phyloP scores from a whole-genome alignment of 139 green algal genomes.

The Parachlorella kessleri region DNA sequence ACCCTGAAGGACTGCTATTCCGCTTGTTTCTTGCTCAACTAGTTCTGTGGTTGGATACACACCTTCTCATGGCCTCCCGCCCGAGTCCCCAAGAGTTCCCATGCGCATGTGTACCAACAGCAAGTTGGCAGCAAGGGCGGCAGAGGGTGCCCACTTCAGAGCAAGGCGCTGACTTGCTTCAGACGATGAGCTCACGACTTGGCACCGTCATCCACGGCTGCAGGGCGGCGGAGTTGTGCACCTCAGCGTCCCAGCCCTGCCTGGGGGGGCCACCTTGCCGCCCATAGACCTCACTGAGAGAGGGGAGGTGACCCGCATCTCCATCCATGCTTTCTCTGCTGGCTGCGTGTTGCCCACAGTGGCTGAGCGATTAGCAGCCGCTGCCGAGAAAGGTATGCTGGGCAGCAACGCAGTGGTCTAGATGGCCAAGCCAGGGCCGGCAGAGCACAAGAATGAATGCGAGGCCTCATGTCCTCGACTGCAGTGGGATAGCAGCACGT shows the following conservation, averaged over 20 bases:
- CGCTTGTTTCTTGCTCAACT: neutral
- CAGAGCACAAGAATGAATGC: no score
- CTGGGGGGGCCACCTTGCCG: slow-evolving; percentile 45
- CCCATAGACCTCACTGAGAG: slow-evolving; percentile 53
- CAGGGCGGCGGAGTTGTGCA: slow-evolving; percentile 58
- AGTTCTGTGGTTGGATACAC: neutral
- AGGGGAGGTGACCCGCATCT: slow-evolving; percentile 39
- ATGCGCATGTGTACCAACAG: neutral
- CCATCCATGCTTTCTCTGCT: slow-evolving; percentile 52
- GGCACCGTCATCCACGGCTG: neutral
- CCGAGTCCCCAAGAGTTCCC: no score
- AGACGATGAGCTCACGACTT: neutral
- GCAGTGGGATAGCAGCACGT: neutral
- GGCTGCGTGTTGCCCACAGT: slow-evolving; percentile 32
- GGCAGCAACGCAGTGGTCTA: neutral
- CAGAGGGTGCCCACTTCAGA: neutral
- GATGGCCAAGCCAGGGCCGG: neutral
- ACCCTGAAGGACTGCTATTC: neutral
- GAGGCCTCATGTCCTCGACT: no score
- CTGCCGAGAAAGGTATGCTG: slow-evolving; percentile 21
- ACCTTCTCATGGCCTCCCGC: no score
- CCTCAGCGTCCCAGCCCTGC: slow-evolving; percentile 40
- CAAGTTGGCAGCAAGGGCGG: neutral
- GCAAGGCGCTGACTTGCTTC: neutral
- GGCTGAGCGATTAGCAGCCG: slow-evolving; percentile 41